Base-by-base conservation (phyloP, 352 stramenopile species). In the Phytophthora cryptogea region DNA sequence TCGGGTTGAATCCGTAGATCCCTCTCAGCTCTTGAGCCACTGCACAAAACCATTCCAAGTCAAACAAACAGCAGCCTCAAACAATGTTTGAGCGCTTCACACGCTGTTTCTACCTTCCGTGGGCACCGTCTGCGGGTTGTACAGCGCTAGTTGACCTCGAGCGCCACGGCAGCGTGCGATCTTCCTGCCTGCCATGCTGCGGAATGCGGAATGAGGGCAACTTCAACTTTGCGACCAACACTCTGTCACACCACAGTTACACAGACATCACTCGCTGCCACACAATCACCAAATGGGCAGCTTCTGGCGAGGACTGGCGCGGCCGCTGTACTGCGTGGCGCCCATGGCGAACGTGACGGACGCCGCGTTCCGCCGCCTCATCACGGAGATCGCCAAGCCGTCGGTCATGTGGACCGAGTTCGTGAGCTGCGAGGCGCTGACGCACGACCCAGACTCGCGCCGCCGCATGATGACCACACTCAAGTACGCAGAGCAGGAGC, bases 341-440 rank as follows among this genome's bases (percentile, higher is more conserved):
- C 85, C 83, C 26, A 94, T 94, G 85, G 85, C 85, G 14, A 90
- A 94, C 62, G 85, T 94, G 54, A 94, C 81, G 32, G 85, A 94
- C 39, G 76, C 70, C 4, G 82, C 81, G 8, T 92, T 90, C 48
- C 83, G 85, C 9, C 68, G 68, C 20, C 67, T 92, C 31, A 88
- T 94, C 59, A 83, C 71, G 9, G 80, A 94, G 37, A 71, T 94
- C 39, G 79, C 78, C 46, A 92, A 91, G 59, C 85, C 85, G 5
- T 83, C 82, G 54, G 85, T 88, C 43, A 89, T 89, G 78, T 94
- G 85, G 83, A 94, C 83, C 10, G 85, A 94, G 51, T 94, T 94
- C 32, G 85, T 92, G 35, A 94, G 85, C 66, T 94, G 85, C 53
- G 85, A 94, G 67, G 85, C 83, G 39, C 71, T 94, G 26, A 85